These are phyloP conservation scores for Populus alba DNA, from an alignment of 345 rosid species.

Conservation along the genomic window DNA sequence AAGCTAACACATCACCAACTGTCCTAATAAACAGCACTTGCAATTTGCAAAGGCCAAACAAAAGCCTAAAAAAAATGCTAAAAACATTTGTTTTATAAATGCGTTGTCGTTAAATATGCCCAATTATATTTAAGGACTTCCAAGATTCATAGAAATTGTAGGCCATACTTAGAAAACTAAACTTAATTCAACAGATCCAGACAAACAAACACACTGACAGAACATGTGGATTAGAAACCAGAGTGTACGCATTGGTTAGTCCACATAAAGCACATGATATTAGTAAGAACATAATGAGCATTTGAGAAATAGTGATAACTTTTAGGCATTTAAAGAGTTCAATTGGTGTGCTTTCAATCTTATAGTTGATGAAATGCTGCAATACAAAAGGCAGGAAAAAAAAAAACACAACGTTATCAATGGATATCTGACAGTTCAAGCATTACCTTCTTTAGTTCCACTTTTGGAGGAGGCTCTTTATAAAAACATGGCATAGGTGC, in stretches of 20 bases:
- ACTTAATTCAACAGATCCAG: not conserved
- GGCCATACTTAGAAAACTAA: not conserved
- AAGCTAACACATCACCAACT: not conserved
- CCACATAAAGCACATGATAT: not conserved
- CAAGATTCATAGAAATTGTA: not conserved
- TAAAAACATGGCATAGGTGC: slow-evolving; percentile 34
- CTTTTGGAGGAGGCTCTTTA: slow-evolving; percentile 35
- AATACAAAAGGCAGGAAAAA: not conserved
- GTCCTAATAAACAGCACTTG: not conserved
- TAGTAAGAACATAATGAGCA: not conserved
- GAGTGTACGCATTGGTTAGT: not conserved
- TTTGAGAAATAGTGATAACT: not conserved
- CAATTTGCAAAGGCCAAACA: not conserved
- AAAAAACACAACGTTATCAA: not conserved
- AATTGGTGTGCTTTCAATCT: slow-evolving; percentile 6
- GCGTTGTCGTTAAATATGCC: not conserved
- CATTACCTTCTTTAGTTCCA: slow-evolving; percentile 31
- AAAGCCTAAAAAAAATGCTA: not conserved
- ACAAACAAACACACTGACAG: not conserved
- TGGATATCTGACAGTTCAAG: not conserved
- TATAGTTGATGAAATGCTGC: not conserved
- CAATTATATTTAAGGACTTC: not conserved
- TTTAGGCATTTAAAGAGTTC: not conserved
- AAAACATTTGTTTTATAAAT: not conserved
- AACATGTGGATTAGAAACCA: not conserved